Conservation (phyloP, 768 basidiomycete genomes). For the Psilocybe tampanensis region DNA sequence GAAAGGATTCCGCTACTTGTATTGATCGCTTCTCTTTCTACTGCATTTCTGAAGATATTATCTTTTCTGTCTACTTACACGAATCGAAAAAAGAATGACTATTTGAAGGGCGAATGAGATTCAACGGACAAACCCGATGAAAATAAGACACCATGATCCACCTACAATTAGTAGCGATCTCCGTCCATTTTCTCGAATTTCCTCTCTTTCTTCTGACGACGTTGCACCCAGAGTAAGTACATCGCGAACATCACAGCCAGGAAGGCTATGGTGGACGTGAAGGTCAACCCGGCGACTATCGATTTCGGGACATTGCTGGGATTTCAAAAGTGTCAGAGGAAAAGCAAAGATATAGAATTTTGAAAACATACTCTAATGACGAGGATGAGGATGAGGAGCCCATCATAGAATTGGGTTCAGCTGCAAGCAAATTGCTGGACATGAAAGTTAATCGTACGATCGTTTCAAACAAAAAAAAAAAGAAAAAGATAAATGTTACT, state of each 20-base stretch:
- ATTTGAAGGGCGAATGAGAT: too few species aligned
- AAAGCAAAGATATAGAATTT: background rate
- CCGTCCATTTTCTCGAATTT: slow-evolving; percentile 4
- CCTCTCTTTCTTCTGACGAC: slow-evolving; percentile 7
- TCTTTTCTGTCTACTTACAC: background rate
- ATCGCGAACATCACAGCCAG: slow-evolving; percentile 8
- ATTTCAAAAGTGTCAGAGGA: background rate
- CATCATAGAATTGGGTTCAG: too few species aligned
- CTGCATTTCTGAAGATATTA: background rate
- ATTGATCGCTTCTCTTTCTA: slow-evolving; percentile 16
- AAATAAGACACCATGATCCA: too few species aligned
- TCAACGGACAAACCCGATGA: background rate
- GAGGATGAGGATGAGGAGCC: too few species aligned
- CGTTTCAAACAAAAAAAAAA: too few species aligned
- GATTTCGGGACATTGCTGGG: slow-evolving; percentile 12
- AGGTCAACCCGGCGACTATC: slow-evolving; percentile 12
- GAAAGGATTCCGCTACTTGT: slow-evolving; percentile 61
- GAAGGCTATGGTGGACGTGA: slow-evolving; percentile 14
- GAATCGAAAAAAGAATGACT: too few species aligned
- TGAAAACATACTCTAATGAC: slow-evolving; percentile 1
- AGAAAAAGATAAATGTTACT: background rate
- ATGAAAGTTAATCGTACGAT: too few species aligned
- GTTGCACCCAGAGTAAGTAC: slow-evolving; percentile 8
- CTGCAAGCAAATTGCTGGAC: too few species aligned
- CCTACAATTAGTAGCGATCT: background rate